Percentiles rank a stretch among this genome's conserved stretches.
Conservation (phyloP, 441 rosid species). For the Populus hybrid region DNA sequence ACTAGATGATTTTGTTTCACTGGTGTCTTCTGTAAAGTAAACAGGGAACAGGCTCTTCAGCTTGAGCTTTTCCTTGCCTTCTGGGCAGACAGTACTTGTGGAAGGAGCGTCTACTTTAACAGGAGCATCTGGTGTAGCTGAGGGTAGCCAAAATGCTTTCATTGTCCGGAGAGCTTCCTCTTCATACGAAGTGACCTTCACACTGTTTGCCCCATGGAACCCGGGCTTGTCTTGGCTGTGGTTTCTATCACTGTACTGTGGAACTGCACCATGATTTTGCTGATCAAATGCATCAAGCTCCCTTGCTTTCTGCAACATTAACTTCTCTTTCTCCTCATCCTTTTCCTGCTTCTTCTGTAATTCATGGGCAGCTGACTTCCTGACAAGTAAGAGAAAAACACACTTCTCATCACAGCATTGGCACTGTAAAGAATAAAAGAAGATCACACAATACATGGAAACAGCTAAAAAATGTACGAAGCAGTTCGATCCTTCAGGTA, state of each 20-base stretch:
- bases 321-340: conserved; percentile 74
- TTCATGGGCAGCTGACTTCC: conserved; percentile 74
- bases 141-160: conserved; percentile 96
- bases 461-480: background rate
- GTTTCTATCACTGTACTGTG: conserved; percentile 65
- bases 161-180: conserved; percentile 93
- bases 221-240: conserved; percentile 62
- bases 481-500: background rate
- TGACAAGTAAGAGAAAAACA: conserved; percentile 24
- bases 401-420: conserved; percentile 3
- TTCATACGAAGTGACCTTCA: conserved; percentile 77
- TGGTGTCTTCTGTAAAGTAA: conserved; percentile 58
- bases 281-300: conserved; percentile 90
- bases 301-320: conserved; percentile 59
- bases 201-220: conserved; percentile 90
- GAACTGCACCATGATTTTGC: conserved; percentile 84
- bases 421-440: background rate
- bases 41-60: conserved; percentile 73
- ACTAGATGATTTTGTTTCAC: conserved; percentile 41
- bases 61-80: conserved; percentile 80
- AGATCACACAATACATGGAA: background rate
- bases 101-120: conserved; percentile 64
- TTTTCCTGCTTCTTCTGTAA: conserved; percentile 70
- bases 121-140: conserved; percentile 88
- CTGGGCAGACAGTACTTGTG: conserved; percentile 60